These are phyloP conservation scores for Exophiala mesophila DNA, from an alignment of 2,329 filamentous ascomycete genomes.

Conservation along the genomic window DNA sequence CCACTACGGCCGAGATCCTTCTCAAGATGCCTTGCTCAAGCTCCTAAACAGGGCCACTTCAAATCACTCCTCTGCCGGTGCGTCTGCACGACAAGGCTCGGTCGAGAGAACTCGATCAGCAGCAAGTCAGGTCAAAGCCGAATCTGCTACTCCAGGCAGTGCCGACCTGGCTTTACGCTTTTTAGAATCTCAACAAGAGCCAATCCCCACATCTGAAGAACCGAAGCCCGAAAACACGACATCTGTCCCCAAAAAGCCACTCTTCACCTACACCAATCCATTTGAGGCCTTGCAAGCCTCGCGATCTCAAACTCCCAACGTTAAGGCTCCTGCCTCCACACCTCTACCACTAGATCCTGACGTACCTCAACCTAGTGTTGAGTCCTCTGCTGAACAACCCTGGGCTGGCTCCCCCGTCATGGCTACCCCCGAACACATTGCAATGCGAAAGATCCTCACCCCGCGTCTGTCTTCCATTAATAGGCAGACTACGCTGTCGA, in stretches of 20 bases:
- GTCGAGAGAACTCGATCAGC: conserved; percentile 10
- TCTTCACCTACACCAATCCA: conserved; percentile 68
- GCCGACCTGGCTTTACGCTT: conserved; percentile 33
- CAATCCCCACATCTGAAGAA: conserved; percentile 32
- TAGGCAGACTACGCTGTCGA: conserved; percentile 15
- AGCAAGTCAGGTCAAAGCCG: conserved; percentile 6
- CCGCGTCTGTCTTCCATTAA: conserved; percentile 11
- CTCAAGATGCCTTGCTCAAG: conserved; percentile 79
- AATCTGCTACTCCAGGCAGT: conserved; percentile 18
- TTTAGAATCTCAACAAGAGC: conserved; percentile 30
- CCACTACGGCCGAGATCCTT: conserved; percentile 50
- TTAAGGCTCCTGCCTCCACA: background rate
- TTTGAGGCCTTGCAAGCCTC: conserved; percentile 66
- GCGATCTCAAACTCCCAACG: conserved; percentile 48
- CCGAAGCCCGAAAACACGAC: conserved; percentile 32
- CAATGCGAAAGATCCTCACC: conserved; percentile 18
- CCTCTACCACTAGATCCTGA: conserved; percentile 33
- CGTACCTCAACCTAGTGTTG: conserved; percentile 17
- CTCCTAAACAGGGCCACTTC: conserved; percentile 69
- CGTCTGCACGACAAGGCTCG: conserved; percentile 3
- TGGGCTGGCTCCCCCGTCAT: conserved; percentile 3
- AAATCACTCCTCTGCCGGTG: conserved; percentile 1
- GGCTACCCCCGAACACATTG: conserved; percentile 9
- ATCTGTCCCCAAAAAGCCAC: conserved; percentile 37
- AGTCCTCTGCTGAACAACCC: conserved; percentile 5